Base-by-base conservation (phyloP, 2,329 filamentous ascomycete species). In the Aspergillus ochraceus region DNA sequence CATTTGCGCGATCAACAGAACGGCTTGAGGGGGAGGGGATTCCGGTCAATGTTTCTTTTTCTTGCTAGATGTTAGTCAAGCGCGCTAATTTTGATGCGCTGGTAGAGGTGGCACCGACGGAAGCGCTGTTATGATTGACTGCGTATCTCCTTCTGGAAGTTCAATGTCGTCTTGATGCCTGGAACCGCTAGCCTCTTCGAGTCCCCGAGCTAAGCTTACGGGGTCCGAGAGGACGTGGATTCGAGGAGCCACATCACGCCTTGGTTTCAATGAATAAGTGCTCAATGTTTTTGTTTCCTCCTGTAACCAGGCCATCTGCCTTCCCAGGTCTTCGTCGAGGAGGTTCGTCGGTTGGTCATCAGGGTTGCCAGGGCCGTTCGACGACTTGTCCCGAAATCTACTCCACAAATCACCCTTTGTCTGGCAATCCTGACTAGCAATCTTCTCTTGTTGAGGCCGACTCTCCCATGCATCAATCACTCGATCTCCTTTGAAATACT, bases 401-500 rank as follows among this genome's bases (percentile, higher is more conserved):
- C 72, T 74, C 59, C 63, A 68, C 61, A 54, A 69, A 63, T 56
- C 70, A 60, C 57, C 70, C 64, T 17, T 67, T 54, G 39, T 65
- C 61, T 55, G 63, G 9, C 32, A 64, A 14, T 60, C 49, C 10
- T 58, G 54, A 1, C 59, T 60, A 19, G 58, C 63, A 29, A 58
- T 12, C 19, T 51, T 64, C n/a, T 68, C 62, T 32, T 64, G 69
- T 20, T 65, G 64, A 22, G 64, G 59, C 11, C 68, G 62, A 36
- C 39, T 66, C 26, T 74, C 71, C 71, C 71, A 74, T 10, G 68
- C 64, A 10, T 75, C 72, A 14, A 70, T 56, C 17, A 74, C 72
- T n/a, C 66, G 68, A 54, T 74, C 72, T 2, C 71, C 71, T 46
- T 70, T 73, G n/a, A 75, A 64, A 57, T 70, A 72, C 14, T 73